Percentiles rank a stretch among this genome's conserved stretches.
Conservation (phyloP, 2,329 filamentous ascomycete species). For the Didymella lethalis region DNA sequence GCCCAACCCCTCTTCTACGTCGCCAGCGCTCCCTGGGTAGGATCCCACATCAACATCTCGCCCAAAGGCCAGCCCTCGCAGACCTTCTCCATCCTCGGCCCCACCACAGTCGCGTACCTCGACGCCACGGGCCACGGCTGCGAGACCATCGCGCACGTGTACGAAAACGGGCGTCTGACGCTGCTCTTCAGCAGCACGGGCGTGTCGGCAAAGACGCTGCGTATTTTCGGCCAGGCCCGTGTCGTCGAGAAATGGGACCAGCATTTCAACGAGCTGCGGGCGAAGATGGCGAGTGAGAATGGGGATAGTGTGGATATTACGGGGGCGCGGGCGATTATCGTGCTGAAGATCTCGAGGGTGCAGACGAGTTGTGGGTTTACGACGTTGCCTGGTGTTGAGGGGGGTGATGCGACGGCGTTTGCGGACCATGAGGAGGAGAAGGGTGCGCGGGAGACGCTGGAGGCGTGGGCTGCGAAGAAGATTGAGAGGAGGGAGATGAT, state of each 20-base stretch:
- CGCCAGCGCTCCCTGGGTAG: slow-evolving; percentile 73
- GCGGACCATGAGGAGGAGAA: slow-evolving; percentile 31
- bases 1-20: slow-evolving; percentile 78
- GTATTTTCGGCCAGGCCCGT: slow-evolving; percentile 67
- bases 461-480: slow-evolving; percentile 60
- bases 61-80: slow-evolving; percentile 73
- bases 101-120: slow-evolving; percentile 71
- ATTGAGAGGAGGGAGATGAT: slow-evolving; percentile 60
- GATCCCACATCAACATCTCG: slow-evolving; percentile 76
- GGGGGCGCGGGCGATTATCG: slow-evolving; percentile 63
- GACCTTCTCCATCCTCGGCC: slow-evolving; percentile 68
- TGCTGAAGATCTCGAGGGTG: slow-evolving; percentile 67
- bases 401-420: slow-evolving; percentile 30
- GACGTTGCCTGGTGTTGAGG: slow-evolving; percentile 58
- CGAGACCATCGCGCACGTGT: slow-evolving; percentile 78
- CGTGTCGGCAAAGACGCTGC: slow-evolving; percentile 65
- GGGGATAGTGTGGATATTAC: slow-evolving; percentile 36
- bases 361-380: slow-evolving; percentile 73
- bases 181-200: slow-evolving; percentile 76
- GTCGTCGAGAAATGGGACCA: slow-evolving; percentile 68
- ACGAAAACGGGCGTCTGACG: slow-evolving; percentile 78
- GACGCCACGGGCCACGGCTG: slow-evolving; percentile 78
- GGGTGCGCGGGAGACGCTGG: slow-evolving; percentile 62
- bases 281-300: slow-evolving; percentile 53
- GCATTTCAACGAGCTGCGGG: slow-evolving; percentile 46